Percentiles rank a stretch among this genome's conserved stretches.
These are phyloP conservation scores for Fraxinus greggii DNA, from an alignment of 305 asterid species.

Conservation along the genomic window DNA sequence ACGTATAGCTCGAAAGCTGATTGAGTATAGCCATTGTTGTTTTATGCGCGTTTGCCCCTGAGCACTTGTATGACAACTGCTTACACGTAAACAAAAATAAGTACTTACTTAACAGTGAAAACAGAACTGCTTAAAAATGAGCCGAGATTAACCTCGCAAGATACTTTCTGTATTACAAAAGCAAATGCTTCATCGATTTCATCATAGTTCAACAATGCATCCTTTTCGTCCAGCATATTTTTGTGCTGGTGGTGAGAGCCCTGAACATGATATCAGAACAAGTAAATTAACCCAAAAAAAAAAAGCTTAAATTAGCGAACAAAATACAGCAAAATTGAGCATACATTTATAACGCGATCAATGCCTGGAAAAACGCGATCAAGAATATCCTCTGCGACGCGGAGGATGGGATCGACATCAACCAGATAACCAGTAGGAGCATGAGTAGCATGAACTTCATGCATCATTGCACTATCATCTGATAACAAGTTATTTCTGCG, in stretches of 20 bases:
- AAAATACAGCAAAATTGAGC: neutral
- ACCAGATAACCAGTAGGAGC: constrained; percentile 43
- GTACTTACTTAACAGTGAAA: neutral
- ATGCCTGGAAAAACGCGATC: constrained; percentile 56
- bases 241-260: constrained; percentile 35
- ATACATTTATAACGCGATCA: constrained; percentile 51
- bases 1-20: constrained; percentile 55
- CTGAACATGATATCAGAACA: constrained; percentile 30
- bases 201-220: constrained; percentile 25
- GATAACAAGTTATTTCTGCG: constrained; percentile 42
- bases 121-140: neutral
- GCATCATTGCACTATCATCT: constrained; percentile 50
- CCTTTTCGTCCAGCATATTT: constrained; percentile 39
- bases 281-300: neutral
- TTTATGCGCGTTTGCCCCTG: constrained; percentile 59
- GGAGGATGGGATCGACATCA: constrained; percentile 51
- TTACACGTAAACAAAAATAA: neutral
- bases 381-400: constrained; percentile 48
- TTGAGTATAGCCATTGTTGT: constrained; percentile 55
- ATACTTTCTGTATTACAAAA: constrained; percentile 52
- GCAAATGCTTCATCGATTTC: constrained; percentile 45
- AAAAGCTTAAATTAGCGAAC: neutral
- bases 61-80: constrained; percentile 72
- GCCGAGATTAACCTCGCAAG: constrained; percentile 54
- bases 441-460: constrained; percentile 69